Evolutionary conservation across 306 rosid genomes (phyloP).

Genomic region (Rosa multiflora): DNA sequence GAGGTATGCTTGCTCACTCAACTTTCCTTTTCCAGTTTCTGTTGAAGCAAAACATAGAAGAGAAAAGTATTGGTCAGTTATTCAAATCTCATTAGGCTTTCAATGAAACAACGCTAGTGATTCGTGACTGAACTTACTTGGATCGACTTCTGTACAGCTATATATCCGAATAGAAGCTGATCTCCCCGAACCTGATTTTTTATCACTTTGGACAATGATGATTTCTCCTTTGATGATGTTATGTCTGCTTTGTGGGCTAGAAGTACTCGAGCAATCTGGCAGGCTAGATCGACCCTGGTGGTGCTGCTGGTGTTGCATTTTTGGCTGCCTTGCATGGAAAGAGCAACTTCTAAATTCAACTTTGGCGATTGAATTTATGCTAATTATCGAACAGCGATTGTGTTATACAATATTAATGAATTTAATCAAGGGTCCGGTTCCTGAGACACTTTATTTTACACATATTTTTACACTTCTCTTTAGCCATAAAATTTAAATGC

Average conservation of each 20-base stretch:
- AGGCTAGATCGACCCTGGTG: conserved; percentile 14
- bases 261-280: neutral
- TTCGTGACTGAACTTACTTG: conserved; percentile 33
- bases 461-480: too few species aligned
- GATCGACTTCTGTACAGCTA: conserved; percentile 56
- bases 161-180: conserved; percentile 49
- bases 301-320: conserved; percentile 25
- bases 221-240: conserved; percentile 39
- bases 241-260: conserved; percentile 15
- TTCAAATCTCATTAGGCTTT: neutral
- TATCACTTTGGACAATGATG: conserved; percentile 21
- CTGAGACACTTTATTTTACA: too few species aligned
- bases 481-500: too few species aligned
- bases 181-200: conserved; percentile 47
- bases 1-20: conserved; percentile 41
- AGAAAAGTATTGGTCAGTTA: neutral
- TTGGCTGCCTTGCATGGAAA: neutral
- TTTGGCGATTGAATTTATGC: neutral
- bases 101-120: neutral
- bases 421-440: too few species aligned
- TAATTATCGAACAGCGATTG: neutral
- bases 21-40: conserved; percentile 58
- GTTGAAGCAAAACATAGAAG: conserved; percentile 21
- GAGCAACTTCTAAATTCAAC: neutral
- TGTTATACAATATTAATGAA: too few species aligned